phyloP scores from a whole-genome alignment of 1,284 basidiomycete species.

The Gymnopus androsaceus region DNA sequence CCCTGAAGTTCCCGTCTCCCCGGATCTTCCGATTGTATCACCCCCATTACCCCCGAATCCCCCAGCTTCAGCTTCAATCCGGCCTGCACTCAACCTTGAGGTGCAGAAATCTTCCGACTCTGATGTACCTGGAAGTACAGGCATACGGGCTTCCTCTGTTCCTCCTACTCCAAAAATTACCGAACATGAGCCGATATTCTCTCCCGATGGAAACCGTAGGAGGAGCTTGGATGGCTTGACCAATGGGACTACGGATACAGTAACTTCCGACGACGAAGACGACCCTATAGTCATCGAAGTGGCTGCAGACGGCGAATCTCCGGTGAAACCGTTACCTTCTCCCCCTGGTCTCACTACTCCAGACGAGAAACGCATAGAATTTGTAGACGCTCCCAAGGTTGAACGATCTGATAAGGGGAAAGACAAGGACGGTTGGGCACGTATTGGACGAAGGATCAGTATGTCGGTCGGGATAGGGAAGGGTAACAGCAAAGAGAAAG shows the following conservation, averaged over 20 bases:
- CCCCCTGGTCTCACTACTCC: constrained; percentile 5
- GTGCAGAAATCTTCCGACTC: not conserved
- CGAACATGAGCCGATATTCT: constrained; percentile 27
- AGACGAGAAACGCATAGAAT: constrained; percentile 20
- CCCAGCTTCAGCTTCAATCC: not conserved
- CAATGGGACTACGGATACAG: constrained; percentile 11
- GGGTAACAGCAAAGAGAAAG: too few species aligned
- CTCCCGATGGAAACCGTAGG: constrained; percentile 32
- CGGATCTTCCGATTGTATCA: constrained; percentile 1
- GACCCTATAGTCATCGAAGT: constrained; percentile 5
- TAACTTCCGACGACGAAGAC: constrained; percentile 12
- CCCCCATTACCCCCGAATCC: not conserved
- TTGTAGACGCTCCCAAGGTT: constrained; percentile 23
- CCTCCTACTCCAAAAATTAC: constrained; percentile 45
- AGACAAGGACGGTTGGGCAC: constrained; percentile 52
- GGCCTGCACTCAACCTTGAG: not conserved
- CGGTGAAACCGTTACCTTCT: not conserved
- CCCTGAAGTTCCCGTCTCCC: not conserved
- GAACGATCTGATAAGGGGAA: constrained; percentile 15
- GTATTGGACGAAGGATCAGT: constrained; percentile 61
- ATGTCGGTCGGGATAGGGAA: constrained; percentile 40
- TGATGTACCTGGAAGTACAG: not conserved
- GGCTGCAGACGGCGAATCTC: not conserved
- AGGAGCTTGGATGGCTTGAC: constrained; percentile 46
- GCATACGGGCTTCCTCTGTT: constrained; percentile 51